Conservation (phyloP, 108 stramenopile species). For the Aurantiochytrium sp. region DNA sequence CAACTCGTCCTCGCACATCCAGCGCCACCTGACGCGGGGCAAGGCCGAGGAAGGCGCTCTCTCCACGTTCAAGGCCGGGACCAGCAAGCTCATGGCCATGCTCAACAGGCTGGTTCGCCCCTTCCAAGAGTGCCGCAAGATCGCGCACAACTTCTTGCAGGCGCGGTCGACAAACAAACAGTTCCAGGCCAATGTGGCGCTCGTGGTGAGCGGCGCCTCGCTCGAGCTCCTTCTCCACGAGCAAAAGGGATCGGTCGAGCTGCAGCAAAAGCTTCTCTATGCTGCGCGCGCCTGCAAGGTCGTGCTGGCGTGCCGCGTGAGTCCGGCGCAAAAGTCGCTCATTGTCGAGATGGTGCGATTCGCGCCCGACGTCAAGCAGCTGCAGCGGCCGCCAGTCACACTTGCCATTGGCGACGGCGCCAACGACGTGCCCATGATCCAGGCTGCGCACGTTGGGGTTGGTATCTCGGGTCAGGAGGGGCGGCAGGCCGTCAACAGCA, state of each 20-base stretch:
- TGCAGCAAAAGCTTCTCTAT: neutral
- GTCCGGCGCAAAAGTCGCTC: conserved; percentile 57
- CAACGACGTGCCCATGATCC: conserved; percentile 69
- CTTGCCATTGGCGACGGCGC: conserved; percentile 63
- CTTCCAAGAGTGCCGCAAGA: neutral
- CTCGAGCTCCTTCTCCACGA: neutral
- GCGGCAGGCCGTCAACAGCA: conserved; percentile 49
- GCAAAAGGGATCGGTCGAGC: neutral
- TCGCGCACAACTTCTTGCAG: neutral
- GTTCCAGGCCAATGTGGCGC: neutral
- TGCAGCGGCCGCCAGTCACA: conserved; percentile 33
- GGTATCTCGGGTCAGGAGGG: conserved; percentile 66
- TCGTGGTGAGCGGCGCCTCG: neutral
- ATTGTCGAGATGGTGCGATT: conserved; percentile 52
- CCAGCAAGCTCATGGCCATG: neutral
- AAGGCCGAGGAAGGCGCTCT: neutral
- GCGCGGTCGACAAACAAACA: neutral
- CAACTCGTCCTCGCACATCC: neutral
- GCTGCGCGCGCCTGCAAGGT: conserved; percentile 29
- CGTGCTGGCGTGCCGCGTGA: conserved; percentile 59
- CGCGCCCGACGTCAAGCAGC: neutral
- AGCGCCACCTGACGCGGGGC: neutral
- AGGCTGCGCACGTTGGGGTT: conserved; percentile 64
- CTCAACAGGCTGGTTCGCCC: neutral
- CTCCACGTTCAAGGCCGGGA: neutral